These are phyloP conservation scores for Botrytis galanthina DNA, from an alignment of 2,329 filamentous ascomycete species.

Conservation along the genomic window DNA sequence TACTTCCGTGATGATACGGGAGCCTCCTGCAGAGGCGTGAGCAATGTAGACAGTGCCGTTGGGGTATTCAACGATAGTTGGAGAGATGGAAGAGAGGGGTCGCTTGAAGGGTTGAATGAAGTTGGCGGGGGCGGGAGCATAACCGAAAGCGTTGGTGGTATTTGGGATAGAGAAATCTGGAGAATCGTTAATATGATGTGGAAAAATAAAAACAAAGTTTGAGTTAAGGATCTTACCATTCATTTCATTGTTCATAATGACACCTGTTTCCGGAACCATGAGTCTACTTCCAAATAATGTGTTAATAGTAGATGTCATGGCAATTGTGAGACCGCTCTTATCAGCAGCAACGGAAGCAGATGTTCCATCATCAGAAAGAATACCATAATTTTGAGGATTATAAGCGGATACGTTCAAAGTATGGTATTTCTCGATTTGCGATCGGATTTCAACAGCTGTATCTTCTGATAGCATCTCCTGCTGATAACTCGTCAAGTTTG, in stretches of 20 bases:
- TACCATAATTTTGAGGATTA: slow-evolving; percentile 59
- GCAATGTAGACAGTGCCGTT: slow-evolving; percentile 58
- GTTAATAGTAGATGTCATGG: slow-evolving; percentile 66
- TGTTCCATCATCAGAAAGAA: slow-evolving; percentile 49
- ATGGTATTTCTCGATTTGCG: slow-evolving; percentile 55
- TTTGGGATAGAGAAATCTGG: slow-evolving; percentile 65
- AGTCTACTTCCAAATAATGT: slow-evolving; percentile 62
- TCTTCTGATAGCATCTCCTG: slow-evolving; percentile 49
- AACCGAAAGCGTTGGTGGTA: slow-evolving; percentile 64
- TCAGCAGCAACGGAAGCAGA: slow-evolving; percentile 56
- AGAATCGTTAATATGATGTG: background rate
- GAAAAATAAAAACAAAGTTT: slow-evolving; percentile 15
- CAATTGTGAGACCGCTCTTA: slow-evolving; percentile 58
- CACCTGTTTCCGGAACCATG: slow-evolving; percentile 63
- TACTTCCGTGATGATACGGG: slow-evolving; percentile 63
- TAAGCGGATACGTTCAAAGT: slow-evolving; percentile 61
- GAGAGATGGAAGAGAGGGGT: slow-evolving; percentile 62
- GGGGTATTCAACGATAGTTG: slow-evolving; percentile 59
- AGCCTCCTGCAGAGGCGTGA: slow-evolving; percentile 63
- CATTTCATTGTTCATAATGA: slow-evolving; percentile 67
- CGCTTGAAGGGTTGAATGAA: slow-evolving; percentile 64
- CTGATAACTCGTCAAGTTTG: slow-evolving; percentile 59
- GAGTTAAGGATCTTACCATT: slow-evolving; percentile 50
- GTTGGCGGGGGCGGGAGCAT: slow-evolving; percentile 61
- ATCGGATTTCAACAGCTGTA: slow-evolving; percentile 52